Percentiles rank a stretch among this genome's conserved stretches.
Evolutionary conservation across 2,329 filamentous ascomycete genomes (phyloP).

Genomic region (Diaporthe vexans): DNA sequence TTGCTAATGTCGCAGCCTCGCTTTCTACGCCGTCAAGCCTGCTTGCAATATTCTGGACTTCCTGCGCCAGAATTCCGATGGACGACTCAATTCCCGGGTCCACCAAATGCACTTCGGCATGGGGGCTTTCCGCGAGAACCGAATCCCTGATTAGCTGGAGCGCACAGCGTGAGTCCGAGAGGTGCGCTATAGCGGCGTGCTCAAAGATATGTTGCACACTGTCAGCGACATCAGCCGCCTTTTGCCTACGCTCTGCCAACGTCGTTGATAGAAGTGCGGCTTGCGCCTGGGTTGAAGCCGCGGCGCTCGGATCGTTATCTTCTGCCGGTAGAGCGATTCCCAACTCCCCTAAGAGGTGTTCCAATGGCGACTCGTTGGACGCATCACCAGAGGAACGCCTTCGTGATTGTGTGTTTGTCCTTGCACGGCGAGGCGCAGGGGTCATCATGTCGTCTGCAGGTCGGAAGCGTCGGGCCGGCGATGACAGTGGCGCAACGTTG

Average conservation of each 20-base stretch:
- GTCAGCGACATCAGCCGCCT: slow-evolving; percentile 55
- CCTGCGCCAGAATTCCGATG: slow-evolving; percentile 61
- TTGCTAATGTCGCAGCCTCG: slow-evolving; percentile 51
- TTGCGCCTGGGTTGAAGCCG: slow-evolving; percentile 41
- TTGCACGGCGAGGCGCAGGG: slow-evolving; percentile 25
- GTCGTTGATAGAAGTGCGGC: slow-evolving; percentile 19
- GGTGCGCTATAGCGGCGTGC: slow-evolving; percentile 53
- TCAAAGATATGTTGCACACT: slow-evolving; percentile 68
- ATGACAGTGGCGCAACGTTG: slow-evolving; percentile 46
- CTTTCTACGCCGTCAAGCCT: slow-evolving; percentile 56
- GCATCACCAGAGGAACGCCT: slow-evolving; percentile 55
- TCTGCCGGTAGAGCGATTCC: slow-evolving; percentile 59
- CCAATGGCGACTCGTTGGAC: slow-evolving; percentile 56
- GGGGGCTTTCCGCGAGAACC: slow-evolving; percentile 66
- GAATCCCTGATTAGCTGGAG: slow-evolving; percentile 65
- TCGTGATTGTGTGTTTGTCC: slow-evolving; percentile 42
- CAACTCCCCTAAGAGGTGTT: slow-evolving; percentile 64
- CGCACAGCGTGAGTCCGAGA: slow-evolving; percentile 63
- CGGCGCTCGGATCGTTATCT: slow-evolving; percentile 43
- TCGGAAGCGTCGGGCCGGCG: slow-evolving; percentile 51
- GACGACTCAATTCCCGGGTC: slow-evolving; percentile 67
- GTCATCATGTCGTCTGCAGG: slow-evolving; percentile 36
- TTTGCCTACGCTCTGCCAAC: slow-evolving; percentile 33
- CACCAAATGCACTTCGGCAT: slow-evolving; percentile 61
- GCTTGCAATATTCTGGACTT: slow-evolving; percentile 57